These are phyloP conservation scores for Fraxinus americana DNA, from an alignment of 257 asterid species.

Conservation along the genomic window DNA sequence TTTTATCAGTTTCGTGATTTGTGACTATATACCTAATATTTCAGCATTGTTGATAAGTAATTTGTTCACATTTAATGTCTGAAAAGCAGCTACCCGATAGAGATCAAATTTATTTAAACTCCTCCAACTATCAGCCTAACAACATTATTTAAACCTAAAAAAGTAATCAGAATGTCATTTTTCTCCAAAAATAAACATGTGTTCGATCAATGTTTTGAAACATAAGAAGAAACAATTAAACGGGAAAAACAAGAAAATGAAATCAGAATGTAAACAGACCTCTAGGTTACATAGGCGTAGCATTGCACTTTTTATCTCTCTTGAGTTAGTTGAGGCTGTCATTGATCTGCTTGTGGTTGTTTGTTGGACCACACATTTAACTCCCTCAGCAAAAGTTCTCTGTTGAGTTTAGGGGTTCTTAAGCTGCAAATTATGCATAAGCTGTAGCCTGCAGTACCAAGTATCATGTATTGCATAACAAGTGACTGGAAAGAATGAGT, in stretches of 20 bases:
- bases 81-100: neutral
- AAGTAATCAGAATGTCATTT: neutral
- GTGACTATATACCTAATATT: neutral
- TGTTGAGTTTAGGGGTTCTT: neutral
- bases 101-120: neutral
- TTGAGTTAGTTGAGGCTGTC: neutral
- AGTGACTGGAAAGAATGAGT: too few species aligned
- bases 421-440: conserved; percentile 6
- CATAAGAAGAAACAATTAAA: neutral
- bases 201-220: neutral
- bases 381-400: neutral
- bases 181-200: neutral
- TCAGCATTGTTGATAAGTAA: neutral
- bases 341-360: neutral
- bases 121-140: neutral
- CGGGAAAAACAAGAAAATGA: neutral
- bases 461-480: neutral
- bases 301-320: neutral
- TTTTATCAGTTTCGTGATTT: neutral
- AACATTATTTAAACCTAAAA: neutral
- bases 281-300: neutral
- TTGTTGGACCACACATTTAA: neutral
- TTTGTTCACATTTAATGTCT: neutral
- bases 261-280: neutral
- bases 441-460: neutral